Percentiles rank a stretch among this genome's conserved stretches.
These are phyloP conservation scores for Pseudoturritis turrita DNA, from an alignment of 345 rosid species.

Conservation along the genomic window DNA sequence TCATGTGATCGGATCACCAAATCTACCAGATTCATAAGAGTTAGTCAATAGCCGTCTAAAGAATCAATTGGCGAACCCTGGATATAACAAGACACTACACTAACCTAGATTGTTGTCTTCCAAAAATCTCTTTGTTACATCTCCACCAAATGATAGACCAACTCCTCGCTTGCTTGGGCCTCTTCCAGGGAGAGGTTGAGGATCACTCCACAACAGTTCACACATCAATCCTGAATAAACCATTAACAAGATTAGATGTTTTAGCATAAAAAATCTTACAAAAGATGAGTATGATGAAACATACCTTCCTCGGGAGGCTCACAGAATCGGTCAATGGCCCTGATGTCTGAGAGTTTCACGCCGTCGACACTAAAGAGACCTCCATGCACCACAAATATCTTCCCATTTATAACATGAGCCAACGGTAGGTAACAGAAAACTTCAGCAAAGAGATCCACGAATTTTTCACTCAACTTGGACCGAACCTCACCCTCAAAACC, in stretches of 20 bases:
- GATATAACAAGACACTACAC: not conserved
- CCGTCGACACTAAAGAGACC: constrained; percentile 98
- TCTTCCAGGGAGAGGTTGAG: constrained; percentile 89
- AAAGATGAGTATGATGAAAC: not conserved
- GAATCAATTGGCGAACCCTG: not conserved
- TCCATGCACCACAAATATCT: constrained; percentile 92
- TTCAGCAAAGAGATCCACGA: constrained; percentile 94
- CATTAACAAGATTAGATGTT: not conserved
- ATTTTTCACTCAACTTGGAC: constrained; percentile 85
- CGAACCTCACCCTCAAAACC: constrained; percentile 99
- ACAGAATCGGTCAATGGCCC: constrained; percentile 82
- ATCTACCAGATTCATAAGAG: constrained; percentile 41
- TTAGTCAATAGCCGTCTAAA: constrained; percentile 3
- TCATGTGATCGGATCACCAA: constrained; percentile 91
- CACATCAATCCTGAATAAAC: constrained; percentile 79
- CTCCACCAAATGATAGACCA: constrained; percentile 91
- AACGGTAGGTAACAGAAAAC: constrained; percentile 94
- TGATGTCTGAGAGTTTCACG: constrained; percentile 85
- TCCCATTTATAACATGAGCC: constrained; percentile 80
- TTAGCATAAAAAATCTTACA: not conserved
- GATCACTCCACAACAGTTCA: constrained; percentile 98
- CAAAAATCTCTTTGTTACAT: constrained; percentile 80
- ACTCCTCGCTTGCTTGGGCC: constrained; percentile 99
- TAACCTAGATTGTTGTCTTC: constrained; percentile 89
- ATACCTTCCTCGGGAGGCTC: constrained; percentile 99